Evolutionary conservation across 192 early-diverging fungal genomes (phyloP).

Genomic region (Phlyctochytrium bullatum): DNA sequence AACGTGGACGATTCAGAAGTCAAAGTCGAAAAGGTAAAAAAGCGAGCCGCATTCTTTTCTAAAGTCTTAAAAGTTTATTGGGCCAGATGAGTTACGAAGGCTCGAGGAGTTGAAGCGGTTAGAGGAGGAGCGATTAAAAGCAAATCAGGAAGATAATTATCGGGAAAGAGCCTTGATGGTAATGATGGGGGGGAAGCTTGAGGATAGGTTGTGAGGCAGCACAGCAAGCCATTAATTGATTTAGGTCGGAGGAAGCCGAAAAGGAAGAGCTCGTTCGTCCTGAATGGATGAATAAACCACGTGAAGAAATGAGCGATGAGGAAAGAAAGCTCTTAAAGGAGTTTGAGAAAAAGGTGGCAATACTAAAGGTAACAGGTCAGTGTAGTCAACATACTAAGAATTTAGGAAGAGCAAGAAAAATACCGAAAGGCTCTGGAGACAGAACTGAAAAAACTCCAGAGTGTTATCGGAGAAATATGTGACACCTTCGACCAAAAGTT

Average conservation of each 20-base stretch:
- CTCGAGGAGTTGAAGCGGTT: conserved; percentile 35
- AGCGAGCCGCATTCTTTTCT: neutral
- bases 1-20: conserved; percentile 53
- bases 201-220: conserved; percentile 37
- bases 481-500: conserved; percentile 47
- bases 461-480: conserved; percentile 46
- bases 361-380: conserved; percentile 37
- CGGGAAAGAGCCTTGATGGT: conserved; percentile 52
- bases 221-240: conserved; percentile 3
- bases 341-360: conserved; percentile 62
- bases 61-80: conserved; percentile 41
- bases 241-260: conserved; percentile 45
- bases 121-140: conserved; percentile 47
- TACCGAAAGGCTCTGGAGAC: conserved; percentile 61
- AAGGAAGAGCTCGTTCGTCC: conserved; percentile 49
- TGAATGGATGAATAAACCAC: conserved; percentile 62
- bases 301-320: conserved; percentile 56
- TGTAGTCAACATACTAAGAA: neutral
- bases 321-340: conserved; percentile 57
- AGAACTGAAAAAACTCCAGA: conserved; percentile 56
- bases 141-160: conserved; percentile 46
- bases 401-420: conserved; percentile 65
- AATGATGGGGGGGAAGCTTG: conserved; percentile 63
- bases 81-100: conserved; percentile 44
- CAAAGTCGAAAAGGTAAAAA: conserved; percentile 46